Evolutionary conservation across 192 early-diverging fungal genomes (phyloP), one percentile per base, ranked within the genome.

Genomic region (Entrophospora sp.): DNA sequence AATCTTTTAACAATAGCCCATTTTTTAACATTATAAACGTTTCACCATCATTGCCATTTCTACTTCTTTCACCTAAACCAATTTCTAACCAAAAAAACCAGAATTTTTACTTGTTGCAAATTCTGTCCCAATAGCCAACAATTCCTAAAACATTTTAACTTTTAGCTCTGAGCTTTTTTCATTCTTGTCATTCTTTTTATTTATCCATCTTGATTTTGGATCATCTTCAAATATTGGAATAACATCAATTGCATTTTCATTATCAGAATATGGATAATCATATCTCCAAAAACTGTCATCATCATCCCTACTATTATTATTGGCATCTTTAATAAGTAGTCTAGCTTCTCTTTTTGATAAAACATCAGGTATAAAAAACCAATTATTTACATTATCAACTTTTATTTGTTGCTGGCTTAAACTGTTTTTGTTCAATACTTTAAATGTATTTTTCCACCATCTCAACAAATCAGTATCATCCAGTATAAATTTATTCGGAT

Each of bases 401-500:
- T 38, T 43, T 14, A 25, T 48, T 22, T 34, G 25, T 20, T 22
- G 45, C 42, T 45, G n/a, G 51, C 42, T 22, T 31, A 24, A 42
- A 66, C n/a, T n/a, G 68, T 65, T 42, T 32, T 40, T 64, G 69
- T 34, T 60, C 20, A 20, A 71, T n/a, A n/a, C n/a, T n/a, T n/a
- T n/a, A n/a, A n/a, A 40, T 22, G 61, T 66, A 6, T 73, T 74
- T 45, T 83, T 78, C 92, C 92, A 95, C 90, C 90, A 95, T 42
- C 74, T 74, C 28, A 93, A 72, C 20, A 95, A 77, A 4, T 68
- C 72, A 8, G 77, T 56, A 61, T 92, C 90, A 36, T 77, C 67
- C 25, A 91, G 75, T 30, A 77, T 63, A n/a, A 67, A 78, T 38
- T 95, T 95, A 3, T 44, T 52, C 9, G 71, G 42, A 67, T 91